These are phyloP conservation scores for Cupressus sempervirens DNA, from an alignment of 75 land plant genomes.

Conservation along the genomic window DNA sequence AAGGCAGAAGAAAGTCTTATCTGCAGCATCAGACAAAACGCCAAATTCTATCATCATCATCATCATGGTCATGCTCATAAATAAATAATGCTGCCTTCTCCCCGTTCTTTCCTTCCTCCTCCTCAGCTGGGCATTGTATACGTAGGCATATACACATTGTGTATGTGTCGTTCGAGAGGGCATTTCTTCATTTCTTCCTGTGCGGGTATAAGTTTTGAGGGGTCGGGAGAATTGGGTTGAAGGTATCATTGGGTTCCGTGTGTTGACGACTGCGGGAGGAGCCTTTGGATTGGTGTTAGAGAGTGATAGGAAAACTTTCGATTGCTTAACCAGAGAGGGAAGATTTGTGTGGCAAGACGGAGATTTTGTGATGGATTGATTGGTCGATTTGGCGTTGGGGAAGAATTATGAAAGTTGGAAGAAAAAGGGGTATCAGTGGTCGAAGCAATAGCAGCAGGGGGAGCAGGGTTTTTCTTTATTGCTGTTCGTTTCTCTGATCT, in stretches of 20 bases:
- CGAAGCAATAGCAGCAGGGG: not conserved
- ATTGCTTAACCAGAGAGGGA: too few species aligned
- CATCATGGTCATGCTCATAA: not conserved
- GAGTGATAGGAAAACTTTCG: too few species aligned
- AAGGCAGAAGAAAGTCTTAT: not conserved
- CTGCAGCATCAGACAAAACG: slow-evolving; percentile 10
- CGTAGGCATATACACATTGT: not conserved
- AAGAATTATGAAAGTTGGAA: too few species aligned
- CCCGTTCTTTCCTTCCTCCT: not conserved
- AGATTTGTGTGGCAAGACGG: too few species aligned
- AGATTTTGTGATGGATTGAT: too few species aligned
- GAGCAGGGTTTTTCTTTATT: not conserved
- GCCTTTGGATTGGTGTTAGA: too few species aligned
- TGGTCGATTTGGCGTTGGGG: too few species aligned
- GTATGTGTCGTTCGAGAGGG: not conserved
- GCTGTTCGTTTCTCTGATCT: not conserved
- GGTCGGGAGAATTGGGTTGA: not conserved
- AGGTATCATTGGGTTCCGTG: too few species aligned
- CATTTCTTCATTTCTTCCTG: not conserved
- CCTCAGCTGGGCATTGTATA: not conserved
- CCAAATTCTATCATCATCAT: slow-evolving; percentile 5
- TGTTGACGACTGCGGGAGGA: too few species aligned
- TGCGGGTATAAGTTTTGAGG: not conserved
- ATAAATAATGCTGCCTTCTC: not conserved
- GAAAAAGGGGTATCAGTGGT: too few species aligned